Conservation (phyloP, 306 rosid species). For the Ormosia semicastrata region DNA sequence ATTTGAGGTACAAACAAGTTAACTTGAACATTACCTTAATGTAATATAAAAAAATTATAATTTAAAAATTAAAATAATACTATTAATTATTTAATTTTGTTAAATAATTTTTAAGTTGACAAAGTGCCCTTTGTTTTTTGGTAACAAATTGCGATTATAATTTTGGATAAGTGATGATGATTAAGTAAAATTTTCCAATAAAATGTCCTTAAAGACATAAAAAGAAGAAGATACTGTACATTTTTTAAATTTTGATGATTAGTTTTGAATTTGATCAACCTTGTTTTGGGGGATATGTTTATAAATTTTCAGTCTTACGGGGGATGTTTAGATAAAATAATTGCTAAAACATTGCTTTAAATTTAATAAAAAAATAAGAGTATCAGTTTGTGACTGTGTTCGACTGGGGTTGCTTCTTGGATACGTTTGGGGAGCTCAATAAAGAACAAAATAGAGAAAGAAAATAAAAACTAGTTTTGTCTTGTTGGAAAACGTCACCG, state of each 20-base stretch:
- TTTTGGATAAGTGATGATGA: no score
- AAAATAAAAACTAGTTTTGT: conserved; percentile 26
- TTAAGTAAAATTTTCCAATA: no score
- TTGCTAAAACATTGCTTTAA: neutral
- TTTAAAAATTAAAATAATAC: no score
- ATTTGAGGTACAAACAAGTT: no score
- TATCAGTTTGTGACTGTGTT: conserved; percentile 18
- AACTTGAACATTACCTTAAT: no score
- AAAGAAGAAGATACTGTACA: no score
- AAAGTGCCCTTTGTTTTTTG: no score
- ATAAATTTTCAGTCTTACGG: neutral
- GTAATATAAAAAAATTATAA: no score
- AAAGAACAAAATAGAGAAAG: conserved; percentile 2
- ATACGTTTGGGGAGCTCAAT: conserved; percentile 40
- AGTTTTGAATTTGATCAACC: neutral
- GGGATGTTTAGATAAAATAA: conserved; percentile 9
- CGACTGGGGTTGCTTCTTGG: conserved; percentile 34
- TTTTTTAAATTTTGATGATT: neutral
- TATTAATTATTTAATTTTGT: no score
- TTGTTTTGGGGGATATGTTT: conserved; percentile 5
- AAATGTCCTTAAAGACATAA: no score
- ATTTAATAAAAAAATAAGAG: neutral
- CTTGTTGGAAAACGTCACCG: conserved; percentile 33
- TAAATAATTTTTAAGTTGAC: no score
- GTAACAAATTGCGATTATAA: no score